A percentile compares a stretch with the other conserved stretches of the same genome.
phyloP scores from a whole-genome alignment of 495 filamentous ascomycete genomes.

The Acidiella bohemica region DNA sequence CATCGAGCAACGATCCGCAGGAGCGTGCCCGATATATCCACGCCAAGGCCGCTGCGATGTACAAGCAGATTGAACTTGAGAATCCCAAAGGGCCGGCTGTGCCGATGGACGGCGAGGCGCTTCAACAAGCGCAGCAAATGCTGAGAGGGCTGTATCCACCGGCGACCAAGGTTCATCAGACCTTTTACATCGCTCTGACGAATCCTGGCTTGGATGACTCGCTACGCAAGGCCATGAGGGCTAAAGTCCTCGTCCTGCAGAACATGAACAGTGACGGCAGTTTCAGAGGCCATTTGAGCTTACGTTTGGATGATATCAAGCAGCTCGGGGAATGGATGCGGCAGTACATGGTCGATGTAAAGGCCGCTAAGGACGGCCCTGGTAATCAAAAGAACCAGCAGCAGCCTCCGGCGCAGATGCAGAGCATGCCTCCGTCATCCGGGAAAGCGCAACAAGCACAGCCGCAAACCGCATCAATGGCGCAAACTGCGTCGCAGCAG shows the following conservation, averaged over 20 bases:
- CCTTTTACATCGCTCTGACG: neutral
- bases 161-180: neutral
- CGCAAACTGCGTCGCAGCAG: conserved; percentile 1
- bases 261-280: conserved; percentile 45
- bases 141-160: conserved; percentile 2
- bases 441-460: conserved; percentile 19
- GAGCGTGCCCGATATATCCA: too few species aligned
- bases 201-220: neutral
- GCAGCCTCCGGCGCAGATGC: conserved; percentile 4
- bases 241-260: conserved; percentile 29
- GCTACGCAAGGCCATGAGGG: conserved; percentile 5
- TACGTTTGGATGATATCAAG: conserved; percentile 44
- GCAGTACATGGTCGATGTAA: conserved; percentile 7
- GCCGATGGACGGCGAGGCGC: neutral
- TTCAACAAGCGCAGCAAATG: conserved; percentile 1
- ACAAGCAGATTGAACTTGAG: neutral
- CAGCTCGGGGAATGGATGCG: conserved; percentile 28
- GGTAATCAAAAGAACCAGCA: conserved; percentile 5
- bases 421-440: conserved; percentile 24
- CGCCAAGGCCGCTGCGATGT: conserved; percentile 5
- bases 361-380: neutral
- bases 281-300: conserved; percentile 42
- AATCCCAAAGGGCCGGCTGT: conserved; percentile 16
- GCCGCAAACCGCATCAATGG: conserved; percentile 4
- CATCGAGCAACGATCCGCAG: too few species aligned